Percentiles rank a stretch among this genome's conserved stretches.
Conservation (phyloP, 306 rosid genomes). For the Cucurbita maxima region DNA sequence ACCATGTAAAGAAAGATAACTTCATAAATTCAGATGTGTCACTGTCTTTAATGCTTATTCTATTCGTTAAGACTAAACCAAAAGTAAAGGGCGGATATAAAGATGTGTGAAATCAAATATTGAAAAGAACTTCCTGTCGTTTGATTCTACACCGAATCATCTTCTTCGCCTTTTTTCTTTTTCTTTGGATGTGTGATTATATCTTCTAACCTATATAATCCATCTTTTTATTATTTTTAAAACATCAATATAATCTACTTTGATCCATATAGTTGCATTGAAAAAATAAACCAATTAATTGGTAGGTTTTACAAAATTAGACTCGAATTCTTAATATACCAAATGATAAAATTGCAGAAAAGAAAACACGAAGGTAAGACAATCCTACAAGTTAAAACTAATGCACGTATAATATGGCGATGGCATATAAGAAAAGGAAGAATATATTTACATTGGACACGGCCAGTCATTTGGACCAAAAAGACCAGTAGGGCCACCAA, state of each 20-base stretch:
- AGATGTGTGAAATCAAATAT: background rate
- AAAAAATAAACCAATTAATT: background rate
- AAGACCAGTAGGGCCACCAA: conserved; percentile 54
- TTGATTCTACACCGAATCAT: background rate
- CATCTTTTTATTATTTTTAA: no score
- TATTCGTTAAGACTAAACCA: background rate
- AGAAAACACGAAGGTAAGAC: background rate
- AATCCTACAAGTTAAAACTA: background rate
- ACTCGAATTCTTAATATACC: background rate
- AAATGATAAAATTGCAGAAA: background rate
- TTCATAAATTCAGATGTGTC: background rate
- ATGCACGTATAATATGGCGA: background rate
- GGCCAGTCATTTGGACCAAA: conserved; percentile 99
- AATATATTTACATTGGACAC: conserved; percentile 71
- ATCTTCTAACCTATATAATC: background rate
- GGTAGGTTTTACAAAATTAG: background rate
- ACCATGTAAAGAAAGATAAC: background rate
- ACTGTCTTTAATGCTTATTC: background rate
- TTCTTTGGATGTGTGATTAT: background rate
- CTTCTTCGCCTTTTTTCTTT: background rate
- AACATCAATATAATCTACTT: background rate
- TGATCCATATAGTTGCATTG: background rate
- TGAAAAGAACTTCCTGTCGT: background rate
- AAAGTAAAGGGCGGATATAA: background rate
- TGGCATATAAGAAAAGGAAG: background rate